Evolutionary conservation across 2,329 filamentous ascomycete genomes (phyloP), one percentile per base, ranked within the genome.

Genomic region (Xylariaceae sp.): DNA sequence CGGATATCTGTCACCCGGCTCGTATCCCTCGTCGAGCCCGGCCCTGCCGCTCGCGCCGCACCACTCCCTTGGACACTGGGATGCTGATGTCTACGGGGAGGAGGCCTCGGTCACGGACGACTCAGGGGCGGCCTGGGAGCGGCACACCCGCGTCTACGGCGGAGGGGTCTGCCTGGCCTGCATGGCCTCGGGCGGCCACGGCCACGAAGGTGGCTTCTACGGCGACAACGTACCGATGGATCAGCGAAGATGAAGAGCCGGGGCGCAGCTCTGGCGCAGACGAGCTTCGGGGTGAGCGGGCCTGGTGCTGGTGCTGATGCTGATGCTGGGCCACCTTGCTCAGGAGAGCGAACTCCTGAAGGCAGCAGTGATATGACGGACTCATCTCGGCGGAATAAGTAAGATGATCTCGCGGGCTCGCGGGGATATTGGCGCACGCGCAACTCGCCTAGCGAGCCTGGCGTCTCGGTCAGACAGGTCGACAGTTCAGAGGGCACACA

Each of bases 111-210:
- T 65, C 10, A 53, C 66, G 36, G 64, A 73, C 46, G 59, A 60
- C 36, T 56, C 61, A 10, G 70, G 68, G 4, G 59, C 63, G 13
- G 64, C 64, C 26, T 77, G 72, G 73, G 69, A 63, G 45, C 64
- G 71, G 23, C 73, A 77, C 50, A 77, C 72, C 12, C 65, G 71
- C 17, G 72, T 77, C 17, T 77, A 75, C 42, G 72, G 72, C 18
- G 72, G 72, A 38, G 71, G 72, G 5, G 64, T 70, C 3, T 77
- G 73, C 41, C 59, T 75, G 24, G 71, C 72, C 1, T 77, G 73
- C 43, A 57, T 67, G 24, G 69, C 67, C 7, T 63, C 67, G 8
- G 65, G 63, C 5, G 57, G 56, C 19, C 56, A 63, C 17, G 59
- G 41, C 16, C 17, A 58, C 9, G 39, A 48, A 25, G 60, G 63